Evolutionary conservation across 1,139 yeast species (phyloP), one percentile per base, ranked within the genome.

Genomic region (Yamadazyma sp.): DNA sequence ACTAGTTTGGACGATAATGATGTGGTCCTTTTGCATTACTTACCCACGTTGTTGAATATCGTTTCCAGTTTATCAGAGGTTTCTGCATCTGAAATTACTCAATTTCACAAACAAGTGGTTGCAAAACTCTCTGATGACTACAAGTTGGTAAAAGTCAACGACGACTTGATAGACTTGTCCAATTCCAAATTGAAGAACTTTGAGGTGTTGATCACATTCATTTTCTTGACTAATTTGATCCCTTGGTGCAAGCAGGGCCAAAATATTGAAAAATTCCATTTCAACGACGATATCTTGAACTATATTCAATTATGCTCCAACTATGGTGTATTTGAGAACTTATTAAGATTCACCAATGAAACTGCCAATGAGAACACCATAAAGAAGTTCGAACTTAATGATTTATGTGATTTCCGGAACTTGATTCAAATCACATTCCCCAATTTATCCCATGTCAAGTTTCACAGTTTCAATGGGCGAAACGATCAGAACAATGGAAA

Each of bases 261-360:
- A 45, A 78, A 76, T 61, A 44, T 83, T 77, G 39, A 76, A 73
- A 76, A 69, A 59, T 50, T 60, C 53, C 53, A 76, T 68, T 51
- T 81, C 70, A 42, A 83, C 73, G 50, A 62, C 60, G 51, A 67
- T 39, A 66, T 71, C 24, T 48, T 71, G 30, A 58, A 55, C 31
- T 64, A 67, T 42, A 57, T 70, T 36, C 75, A 70, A 38, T 59
- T 59, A 53, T 57, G 64, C 33, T 62, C 70, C 15, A 64, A 64
- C 46, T 66, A 62, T 45, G 97, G 97, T 21, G 95, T 89, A 0
- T 64, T 90, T 48, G 98, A 92, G 57, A 82, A 83, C 52, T 61
- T 90, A 27, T 67, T 90, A 58, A 75, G 86, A 14, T 62, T 82
- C 29, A 70, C 90, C 1, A 83, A 94, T 1, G 95, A 86, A 47